These are phyloP conservation scores for Alisma plantagoaquatica DNA, from an alignment of 106 monocot species.

Conservation along the genomic window DNA sequence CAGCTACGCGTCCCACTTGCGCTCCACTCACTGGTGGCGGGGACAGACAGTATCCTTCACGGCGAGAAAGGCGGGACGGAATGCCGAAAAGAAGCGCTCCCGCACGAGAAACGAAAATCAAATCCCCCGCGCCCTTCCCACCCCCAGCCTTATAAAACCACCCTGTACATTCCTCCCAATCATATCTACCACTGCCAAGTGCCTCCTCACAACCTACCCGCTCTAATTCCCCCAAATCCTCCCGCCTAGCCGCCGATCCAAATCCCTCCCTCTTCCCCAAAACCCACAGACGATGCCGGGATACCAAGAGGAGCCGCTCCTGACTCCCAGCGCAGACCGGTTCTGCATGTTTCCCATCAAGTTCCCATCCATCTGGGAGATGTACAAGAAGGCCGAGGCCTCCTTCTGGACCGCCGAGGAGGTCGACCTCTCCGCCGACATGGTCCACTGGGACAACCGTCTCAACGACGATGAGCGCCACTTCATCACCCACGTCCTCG, in stretches of 20 bases:
- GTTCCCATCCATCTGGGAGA: slow-evolving; percentile 83
- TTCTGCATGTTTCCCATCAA: slow-evolving; percentile 93
- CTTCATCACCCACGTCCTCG: slow-evolving; percentile 87
- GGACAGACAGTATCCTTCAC: too few relatives aligned
- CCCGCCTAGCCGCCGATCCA: background rate
- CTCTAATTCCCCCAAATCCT: background rate
- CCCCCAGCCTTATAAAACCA: background rate
- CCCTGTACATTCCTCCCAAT: background rate
- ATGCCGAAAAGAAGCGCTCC: too few relatives aligned
- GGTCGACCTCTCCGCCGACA: slow-evolving; percentile 71
- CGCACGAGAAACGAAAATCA: background rate
- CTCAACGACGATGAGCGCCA: slow-evolving; percentile 71
- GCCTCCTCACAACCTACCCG: background rate
- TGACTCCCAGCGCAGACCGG: slow-evolving; percentile 56
- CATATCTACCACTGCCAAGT: background rate
- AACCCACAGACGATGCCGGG: slow-evolving; percentile 22
- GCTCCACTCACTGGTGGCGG: too few relatives aligned
- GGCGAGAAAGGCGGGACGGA: too few relatives aligned
- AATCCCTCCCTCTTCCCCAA: too few relatives aligned
- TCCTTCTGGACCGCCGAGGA: slow-evolving; percentile 98
- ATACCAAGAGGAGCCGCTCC: slow-evolving; percentile 48
- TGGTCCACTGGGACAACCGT: slow-evolving; percentile 46
- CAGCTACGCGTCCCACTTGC: too few relatives aligned
- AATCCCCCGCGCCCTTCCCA: background rate
- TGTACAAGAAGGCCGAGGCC: slow-evolving; percentile 93